Conservation (phyloP, 1,284 basidiomycete genomes). For the Leucoagaricus sp. region DNA sequence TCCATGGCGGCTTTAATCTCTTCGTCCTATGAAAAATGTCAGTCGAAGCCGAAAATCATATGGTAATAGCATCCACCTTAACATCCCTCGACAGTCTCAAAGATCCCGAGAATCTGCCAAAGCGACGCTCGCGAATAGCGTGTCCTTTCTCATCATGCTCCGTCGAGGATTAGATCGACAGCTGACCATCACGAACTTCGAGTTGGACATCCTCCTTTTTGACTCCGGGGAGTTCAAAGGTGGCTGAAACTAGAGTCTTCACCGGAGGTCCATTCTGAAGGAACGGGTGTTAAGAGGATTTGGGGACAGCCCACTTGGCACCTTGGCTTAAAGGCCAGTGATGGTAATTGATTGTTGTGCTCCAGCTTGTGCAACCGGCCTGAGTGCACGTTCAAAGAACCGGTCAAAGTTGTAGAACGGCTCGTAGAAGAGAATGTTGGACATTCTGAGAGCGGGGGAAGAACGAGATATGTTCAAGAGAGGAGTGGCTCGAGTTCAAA, state of each 20-base stretch:
- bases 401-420: constrained; percentile 16
- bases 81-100: constrained; percentile 13
- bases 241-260: constrained; percentile 12
- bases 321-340: constrained; percentile 14
- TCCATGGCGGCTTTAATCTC: constrained; percentile 7
- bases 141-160: constrained; percentile 15
- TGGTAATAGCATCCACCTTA: background rate
- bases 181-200: constrained; percentile 6
- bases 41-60: background rate
- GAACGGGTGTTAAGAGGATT: background rate
- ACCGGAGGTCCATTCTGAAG: constrained; percentile 14
- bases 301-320: background rate
- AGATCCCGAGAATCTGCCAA: constrained; percentile 16
- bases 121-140: constrained; percentile 12
- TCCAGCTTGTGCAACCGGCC: background rate
- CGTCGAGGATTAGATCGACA: constrained; percentile 11
- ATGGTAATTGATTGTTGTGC: background rate
- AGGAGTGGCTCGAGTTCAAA: too few species aligned
- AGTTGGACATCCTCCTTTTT: constrained; percentile 15
- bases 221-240: constrained; percentile 4
- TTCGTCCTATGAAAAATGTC: constrained; percentile 11
- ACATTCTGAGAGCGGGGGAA: constrained; percentile 9
- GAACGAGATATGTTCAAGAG: too few species aligned
- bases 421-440: constrained; percentile 16
- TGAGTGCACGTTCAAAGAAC: background rate